phyloP scores from a whole-genome alignment of 2,329 filamentous ascomycete species.

The Colletotrichum chlorophyti region DNA sequence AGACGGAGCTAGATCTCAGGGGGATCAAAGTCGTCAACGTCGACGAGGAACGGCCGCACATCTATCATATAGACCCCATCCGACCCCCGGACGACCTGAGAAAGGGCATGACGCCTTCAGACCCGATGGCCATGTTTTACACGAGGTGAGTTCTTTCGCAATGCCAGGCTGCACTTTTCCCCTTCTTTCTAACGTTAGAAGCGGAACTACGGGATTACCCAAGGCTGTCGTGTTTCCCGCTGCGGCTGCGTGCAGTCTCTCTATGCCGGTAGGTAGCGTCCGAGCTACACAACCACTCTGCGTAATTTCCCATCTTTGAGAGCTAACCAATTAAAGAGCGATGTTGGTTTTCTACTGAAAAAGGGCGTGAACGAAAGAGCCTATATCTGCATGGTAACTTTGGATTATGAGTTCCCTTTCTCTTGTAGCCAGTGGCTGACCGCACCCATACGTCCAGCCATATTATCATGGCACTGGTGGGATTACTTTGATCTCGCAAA shows the following conservation, averaged over 20 bases:
- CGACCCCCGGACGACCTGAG: conserved; percentile 64
- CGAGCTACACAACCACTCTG: too few relatives aligned
- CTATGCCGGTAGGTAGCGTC: not conserved
- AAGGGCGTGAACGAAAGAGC: not conserved
- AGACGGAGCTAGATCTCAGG: conserved; percentile 52
- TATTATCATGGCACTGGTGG: conserved; percentile 79
- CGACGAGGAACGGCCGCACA: conserved; percentile 40
- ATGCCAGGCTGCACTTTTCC: too few relatives aligned
- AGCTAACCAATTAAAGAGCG: not conserved
- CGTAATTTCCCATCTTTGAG: too few relatives aligned
- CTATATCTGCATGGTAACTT: conserved; percentile 22
- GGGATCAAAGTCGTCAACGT: conserved; percentile 65
- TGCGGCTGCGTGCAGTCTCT: conserved; percentile 41
- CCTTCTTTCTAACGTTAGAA: conserved; percentile 34
- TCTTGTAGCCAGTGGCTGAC: too few relatives aligned
- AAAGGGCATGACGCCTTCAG: conserved; percentile 54
- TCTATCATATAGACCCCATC: conserved; percentile 51
- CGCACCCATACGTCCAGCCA: too few relatives aligned
- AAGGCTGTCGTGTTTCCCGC: conserved; percentile 72
- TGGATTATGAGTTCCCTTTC: too few relatives aligned
- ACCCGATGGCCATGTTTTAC: conserved; percentile 72
- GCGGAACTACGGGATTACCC: conserved; percentile 77
- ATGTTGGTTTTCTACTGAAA: not conserved
- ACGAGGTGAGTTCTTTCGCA: conserved; percentile 48
- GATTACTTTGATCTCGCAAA: conserved; percentile 61